A percentile compares a stretch with the other conserved stretches of the same genome.
phyloP scores from a whole-genome alignment of 1,139 yeast genomes.

The Schizosaccharomyces versatilis region DNA sequence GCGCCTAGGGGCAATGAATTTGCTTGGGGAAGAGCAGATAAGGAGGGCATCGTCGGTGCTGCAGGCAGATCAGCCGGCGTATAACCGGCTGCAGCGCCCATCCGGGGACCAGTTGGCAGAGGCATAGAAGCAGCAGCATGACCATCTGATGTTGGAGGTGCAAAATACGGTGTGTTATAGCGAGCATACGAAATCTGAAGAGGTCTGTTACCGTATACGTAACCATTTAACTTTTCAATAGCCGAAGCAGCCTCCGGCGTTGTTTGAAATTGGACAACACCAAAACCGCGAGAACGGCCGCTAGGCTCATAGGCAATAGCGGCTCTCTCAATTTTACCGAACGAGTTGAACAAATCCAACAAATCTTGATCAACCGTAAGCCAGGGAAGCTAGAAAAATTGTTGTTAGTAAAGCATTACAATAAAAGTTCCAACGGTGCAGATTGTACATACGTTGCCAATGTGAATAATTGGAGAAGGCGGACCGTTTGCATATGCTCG shows the following conservation, averaged over 20 bases:
- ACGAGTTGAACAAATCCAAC: constrained; percentile 64
- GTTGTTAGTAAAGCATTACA: neutral
- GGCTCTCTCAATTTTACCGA: constrained; percentile 56
- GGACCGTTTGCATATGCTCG: constrained; percentile 47
- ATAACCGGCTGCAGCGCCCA: neutral
- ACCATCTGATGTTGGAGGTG: neutral
- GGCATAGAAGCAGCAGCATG: too few relatives aligned
- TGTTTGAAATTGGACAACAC: constrained; percentile 57
- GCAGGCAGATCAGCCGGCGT: neutral
- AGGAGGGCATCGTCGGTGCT: neutral
- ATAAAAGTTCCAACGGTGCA: too few relatives aligned
- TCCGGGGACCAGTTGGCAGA: neutral
- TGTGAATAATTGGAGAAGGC: constrained; percentile 41
- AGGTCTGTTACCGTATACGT: constrained; percentile 12
- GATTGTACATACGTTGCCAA: constrained; percentile 28
- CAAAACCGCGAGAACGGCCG: constrained; percentile 63
- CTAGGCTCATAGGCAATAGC: constrained; percentile 45
- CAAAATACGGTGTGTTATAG: constrained; percentile 5
- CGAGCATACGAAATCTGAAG: constrained; percentile 13
- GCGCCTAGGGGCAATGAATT: neutral
- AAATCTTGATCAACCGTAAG: constrained; percentile 72
- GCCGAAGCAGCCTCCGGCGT: constrained; percentile 54
- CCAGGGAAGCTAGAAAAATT: constrained; percentile 36
- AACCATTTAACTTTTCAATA: constrained; percentile 27
- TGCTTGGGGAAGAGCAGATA: neutral